Conservation (phyloP, 176 grass and related monocot genomes). For the Phoenix roebelenii region DNA sequence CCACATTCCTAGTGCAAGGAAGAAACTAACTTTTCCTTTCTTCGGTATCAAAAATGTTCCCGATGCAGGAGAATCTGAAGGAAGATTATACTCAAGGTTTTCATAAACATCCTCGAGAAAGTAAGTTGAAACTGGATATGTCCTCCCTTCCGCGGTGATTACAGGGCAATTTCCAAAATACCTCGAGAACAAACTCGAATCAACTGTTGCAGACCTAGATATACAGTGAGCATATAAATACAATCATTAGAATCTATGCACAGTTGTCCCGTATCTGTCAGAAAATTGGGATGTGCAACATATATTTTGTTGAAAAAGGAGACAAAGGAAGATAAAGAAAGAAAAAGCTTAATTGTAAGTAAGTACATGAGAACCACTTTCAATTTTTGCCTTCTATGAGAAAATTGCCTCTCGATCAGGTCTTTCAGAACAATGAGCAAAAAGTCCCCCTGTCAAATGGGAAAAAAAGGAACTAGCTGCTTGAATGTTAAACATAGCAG, state of each 20-base stretch:
- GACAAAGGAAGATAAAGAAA: background rate
- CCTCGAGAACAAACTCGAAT: slow-evolving; percentile 76
- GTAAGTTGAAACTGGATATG: slow-evolving; percentile 78
- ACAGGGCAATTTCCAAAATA: slow-evolving; percentile 89
- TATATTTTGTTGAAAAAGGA: background rate
- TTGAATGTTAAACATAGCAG: background rate
- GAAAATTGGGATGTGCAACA: too few relatives aligned
- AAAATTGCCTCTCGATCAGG: slow-evolving; percentile 68
- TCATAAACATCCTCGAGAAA: slow-evolving; percentile 97
- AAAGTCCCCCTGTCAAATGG: slow-evolving; percentile 65
- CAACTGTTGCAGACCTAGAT: slow-evolving; percentile 87
- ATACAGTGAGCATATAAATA: background rate
- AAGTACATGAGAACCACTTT: slow-evolving; percentile 95
- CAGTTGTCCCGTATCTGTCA: too few relatives aligned
- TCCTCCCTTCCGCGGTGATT: slow-evolving; percentile 93
- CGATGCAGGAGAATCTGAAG: slow-evolving; percentile 80
- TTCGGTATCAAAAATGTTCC: slow-evolving; percentile 48
- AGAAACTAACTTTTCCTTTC: slow-evolving; percentile 47
- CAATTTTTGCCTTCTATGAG: slow-evolving; percentile 41
- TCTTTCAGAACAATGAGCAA: slow-evolving; percentile 80
- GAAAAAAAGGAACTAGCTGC: slow-evolving; percentile 12
- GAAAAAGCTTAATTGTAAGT: slow-evolving; percentile 21
- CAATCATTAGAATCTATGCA: too few relatives aligned
- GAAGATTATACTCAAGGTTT: slow-evolving; percentile 67
- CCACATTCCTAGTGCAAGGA: background rate